Evolutionary conservation across 805 yeast genomes (phyloP).

Genomic region (Starmerella vaccinii): DNA sequence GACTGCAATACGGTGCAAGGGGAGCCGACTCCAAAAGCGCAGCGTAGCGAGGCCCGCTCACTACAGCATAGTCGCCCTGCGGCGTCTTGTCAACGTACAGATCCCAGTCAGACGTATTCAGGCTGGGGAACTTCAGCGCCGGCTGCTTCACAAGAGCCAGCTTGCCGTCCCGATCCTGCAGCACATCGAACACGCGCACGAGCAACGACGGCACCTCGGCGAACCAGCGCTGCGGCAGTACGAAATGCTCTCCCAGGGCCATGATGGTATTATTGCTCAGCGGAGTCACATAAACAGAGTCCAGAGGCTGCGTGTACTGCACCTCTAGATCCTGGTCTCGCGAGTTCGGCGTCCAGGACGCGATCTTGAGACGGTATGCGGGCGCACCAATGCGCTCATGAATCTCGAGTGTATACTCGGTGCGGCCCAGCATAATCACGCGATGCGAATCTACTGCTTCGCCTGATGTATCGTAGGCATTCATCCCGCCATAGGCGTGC

Average conservation of each 20-base stretch:
- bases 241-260: conserved; percentile 51
- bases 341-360: conserved; percentile 88
- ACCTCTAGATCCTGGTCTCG: conserved; percentile 49
- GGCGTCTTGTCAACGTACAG: conserved; percentile 59
- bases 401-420: conserved; percentile 41
- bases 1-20: conserved; percentile 21
- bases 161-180: conserved; percentile 15
- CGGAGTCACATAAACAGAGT: conserved; percentile 71
- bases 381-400: conserved; percentile 46
- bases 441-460: conserved; percentile 4
- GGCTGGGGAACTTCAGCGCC: conserved; percentile 13
- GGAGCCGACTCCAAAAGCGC: conserved; percentile 64
- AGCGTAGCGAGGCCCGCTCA: conserved; percentile 55
- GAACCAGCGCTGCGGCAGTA: conserved; percentile 67
- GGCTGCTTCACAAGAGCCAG: conserved; percentile 35
- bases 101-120: conserved; percentile 28
- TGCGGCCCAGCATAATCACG: conserved; percentile 29
- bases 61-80: conserved; percentile 32
- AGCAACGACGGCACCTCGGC: conserved; percentile 61
- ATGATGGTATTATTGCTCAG: conserved; percentile 69
- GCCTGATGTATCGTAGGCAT: conserved; percentile 1
- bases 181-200: conserved; percentile 69
- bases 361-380: conserved; percentile 71
- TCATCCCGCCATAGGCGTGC: conserved; percentile 53
- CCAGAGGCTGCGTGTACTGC: conserved; percentile 43